These are phyloP conservation scores for Candida nitratophila DNA, from an alignment of 805 yeast genomes.

Conservation along the genomic window DNA sequence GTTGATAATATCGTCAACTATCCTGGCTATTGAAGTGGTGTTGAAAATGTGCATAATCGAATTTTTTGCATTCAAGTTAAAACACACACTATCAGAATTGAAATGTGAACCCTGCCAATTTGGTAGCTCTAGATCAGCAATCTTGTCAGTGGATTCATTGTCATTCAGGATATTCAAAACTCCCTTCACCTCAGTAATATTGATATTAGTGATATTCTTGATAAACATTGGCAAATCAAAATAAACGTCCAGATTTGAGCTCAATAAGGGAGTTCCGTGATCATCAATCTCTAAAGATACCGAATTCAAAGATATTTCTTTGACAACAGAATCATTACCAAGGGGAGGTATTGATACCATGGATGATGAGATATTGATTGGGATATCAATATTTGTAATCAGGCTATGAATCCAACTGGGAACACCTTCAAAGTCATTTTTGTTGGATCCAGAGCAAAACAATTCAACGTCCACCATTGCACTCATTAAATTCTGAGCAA, in stretches of 20 bases:
- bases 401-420: conserved; percentile 7
- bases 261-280: conserved; percentile 3
- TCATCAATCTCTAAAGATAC: conserved; percentile 4
- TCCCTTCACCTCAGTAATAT: conserved; percentile 4
- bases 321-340: neutral
- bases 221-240: conserved; percentile 4
- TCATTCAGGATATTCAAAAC: neutral
- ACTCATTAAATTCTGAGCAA: neutral
- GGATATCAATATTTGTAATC: conserved; percentile 2
- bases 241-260: neutral
- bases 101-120: conserved; percentile 13
- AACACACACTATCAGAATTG: conserved; percentile 6
- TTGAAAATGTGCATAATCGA: conserved; percentile 4
- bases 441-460: conserved; percentile 4
- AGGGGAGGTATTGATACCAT: neutral
- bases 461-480: neutral
- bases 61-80: conserved; percentile 5
- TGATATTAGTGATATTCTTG: neutral
- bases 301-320: conserved; percentile 1
- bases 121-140: conserved; percentile 5
- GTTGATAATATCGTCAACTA: neutral
- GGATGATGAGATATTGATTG: neutral
- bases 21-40: neutral
- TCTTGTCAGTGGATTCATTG: neutral
- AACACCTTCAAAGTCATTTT: neutral